Evolutionary conservation across 345 rosid genomes (phyloP), one percentile per base, ranked within the genome.

Genomic region (Mangifera indica): DNA sequence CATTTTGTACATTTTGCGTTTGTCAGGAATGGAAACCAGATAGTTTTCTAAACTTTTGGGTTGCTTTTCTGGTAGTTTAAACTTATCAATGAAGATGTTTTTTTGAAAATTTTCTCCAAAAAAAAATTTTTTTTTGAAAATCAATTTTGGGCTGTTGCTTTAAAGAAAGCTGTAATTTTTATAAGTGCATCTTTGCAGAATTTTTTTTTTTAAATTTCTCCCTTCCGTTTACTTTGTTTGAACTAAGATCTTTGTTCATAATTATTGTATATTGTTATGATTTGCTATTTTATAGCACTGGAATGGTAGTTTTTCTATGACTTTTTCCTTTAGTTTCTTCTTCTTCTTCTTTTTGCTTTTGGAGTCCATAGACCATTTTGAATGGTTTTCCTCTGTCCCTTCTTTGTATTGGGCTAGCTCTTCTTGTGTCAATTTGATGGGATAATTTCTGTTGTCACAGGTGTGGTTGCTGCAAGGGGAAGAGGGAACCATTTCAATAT

Each of bases 401-500:
- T 12, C 4, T 46, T 37, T 75, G 59, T 54, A 58, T 67, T 59
- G 51, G 51, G 67, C 17, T 57, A 64, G n/a, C 75, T 76, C 82
- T 61, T 65, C 55, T 79, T 72, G 85, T n/a, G 79, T 83, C 90
- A 74, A 81, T 82, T 93, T 89, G 96, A 87, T 91, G 70, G 86
- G 79, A 83, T 80, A 71, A 81, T 77, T 82, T 85, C 81, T 83
- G 73, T 71, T 80, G 83, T 86, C 73, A 75, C 97, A 91, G 97
- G 97, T 87, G 78, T 71, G 15, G 58, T 78, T 71, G 85, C 85
- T 45, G 90, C 85, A 78, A 84, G 84, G 74, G 84, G 87, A 83
- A 83, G 89, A 79, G 69, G 90, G 79, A 84, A 78, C 85, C 84
- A 70, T 78, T 80, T 81, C 79, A 82, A 84, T 84, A 54, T 86